phyloP scores from a whole-genome alignment of 495 filamentous ascomycete species.

The Penicillium maclennaniae region DNA sequence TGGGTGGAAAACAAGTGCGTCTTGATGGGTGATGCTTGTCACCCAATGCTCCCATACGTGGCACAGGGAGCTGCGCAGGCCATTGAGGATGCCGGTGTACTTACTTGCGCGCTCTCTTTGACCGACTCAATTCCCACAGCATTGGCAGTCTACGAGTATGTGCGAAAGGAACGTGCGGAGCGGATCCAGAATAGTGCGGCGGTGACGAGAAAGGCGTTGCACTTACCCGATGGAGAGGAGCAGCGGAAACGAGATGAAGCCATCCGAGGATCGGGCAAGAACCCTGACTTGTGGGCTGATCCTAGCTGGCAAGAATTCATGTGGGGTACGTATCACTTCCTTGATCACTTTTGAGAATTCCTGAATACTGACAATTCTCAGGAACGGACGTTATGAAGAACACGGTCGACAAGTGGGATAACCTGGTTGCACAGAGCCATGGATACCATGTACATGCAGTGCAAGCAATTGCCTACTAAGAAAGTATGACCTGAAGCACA shows the following conservation, averaged over 20 bases:
- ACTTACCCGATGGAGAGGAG: background rate
- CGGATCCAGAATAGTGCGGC: background rate
- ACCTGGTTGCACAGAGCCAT: no score
- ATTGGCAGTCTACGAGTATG: background rate
- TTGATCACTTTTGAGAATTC: no score
- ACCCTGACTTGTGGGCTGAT: background rate
- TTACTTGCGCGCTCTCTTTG: constrained; percentile 32
- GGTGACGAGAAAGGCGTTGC: background rate
- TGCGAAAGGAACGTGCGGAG: background rate
- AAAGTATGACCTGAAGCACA: no score
- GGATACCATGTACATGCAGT: no score
- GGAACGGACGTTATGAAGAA: no score
- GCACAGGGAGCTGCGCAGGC: constrained; percentile 75
- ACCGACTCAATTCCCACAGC: background rate
- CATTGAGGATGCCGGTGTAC: constrained; percentile 69
- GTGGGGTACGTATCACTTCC: no score
- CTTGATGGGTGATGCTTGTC: constrained; percentile 76
- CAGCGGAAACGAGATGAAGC: background rate
- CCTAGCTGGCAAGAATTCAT: no score
- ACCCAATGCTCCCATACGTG: constrained; percentile 70
- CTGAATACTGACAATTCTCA: no score
- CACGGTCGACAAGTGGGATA: no score
- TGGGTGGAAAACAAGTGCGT: constrained; percentile 63
- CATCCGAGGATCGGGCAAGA: background rate
- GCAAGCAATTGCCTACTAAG: no score